Conservation (phyloP, 345 rosid species). For the Salix suchowensis region DNA sequence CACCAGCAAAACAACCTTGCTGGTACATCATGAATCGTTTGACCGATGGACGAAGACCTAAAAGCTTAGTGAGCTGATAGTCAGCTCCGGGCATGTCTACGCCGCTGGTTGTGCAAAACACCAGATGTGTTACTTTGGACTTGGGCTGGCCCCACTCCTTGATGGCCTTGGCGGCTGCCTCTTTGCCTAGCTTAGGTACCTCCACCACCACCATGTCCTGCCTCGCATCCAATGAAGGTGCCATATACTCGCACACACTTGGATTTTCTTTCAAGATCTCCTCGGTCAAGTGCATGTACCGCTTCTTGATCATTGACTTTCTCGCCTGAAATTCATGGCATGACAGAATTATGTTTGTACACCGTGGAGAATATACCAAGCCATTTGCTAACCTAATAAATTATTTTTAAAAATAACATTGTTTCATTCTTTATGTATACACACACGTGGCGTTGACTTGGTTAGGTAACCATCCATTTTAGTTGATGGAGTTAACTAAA, state of each 20-base stretch:
- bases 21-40: constrained; percentile 70
- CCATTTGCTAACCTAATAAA: no score
- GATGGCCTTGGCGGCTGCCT: constrained; percentile 71
- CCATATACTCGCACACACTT: constrained; percentile 57
- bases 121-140: constrained; percentile 74
- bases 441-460: no score
- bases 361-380: no score
- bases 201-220: constrained; percentile 81
- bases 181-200: constrained; percentile 73
- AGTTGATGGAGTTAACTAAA: no score
- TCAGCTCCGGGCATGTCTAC: constrained; percentile 96
- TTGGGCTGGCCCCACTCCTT: constrained; percentile 86
- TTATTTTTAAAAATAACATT: no score
- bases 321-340: constrained; percentile 41
- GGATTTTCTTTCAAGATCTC: constrained; percentile 62
- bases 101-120: constrained; percentile 82
- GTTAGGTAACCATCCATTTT: no score
- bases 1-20: constrained; percentile 73
- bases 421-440: no score
- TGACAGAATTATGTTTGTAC: background rate
- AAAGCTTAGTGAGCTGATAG: constrained; percentile 80
- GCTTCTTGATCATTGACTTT: constrained; percentile 59
- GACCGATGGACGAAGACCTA: constrained; percentile 72
- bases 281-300: constrained; percentile 66
- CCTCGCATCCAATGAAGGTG: constrained; percentile 62